Base-by-base conservation (phyloP, 371 early-diverging fungal species). In the Rhizopus microsporus region DNA sequence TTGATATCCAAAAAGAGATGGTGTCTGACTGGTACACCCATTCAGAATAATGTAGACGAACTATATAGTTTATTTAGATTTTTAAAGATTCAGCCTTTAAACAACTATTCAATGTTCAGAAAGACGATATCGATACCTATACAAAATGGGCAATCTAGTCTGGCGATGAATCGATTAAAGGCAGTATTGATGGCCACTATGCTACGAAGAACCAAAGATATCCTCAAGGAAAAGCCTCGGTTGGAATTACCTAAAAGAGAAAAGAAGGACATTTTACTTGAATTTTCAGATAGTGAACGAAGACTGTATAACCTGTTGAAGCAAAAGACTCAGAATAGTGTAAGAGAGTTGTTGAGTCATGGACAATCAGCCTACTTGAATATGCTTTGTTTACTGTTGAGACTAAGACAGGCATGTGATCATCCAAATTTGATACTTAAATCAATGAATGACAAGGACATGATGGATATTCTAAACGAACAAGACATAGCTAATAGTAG, bases 21-120 rank as follows among this genome's bases (percentile, higher is more conserved):
- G 90, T 90, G 94, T 50, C 71, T 97, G 39, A 93, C 94, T 5
- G 97, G 96, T 50, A 93, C 88, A 12, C 84, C 85, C 9, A 70
- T 75, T 29, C 93, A 94, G 69, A 98, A 98, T 77, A 88, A 83
- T 50, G 72, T 95, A 16, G 89, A 89, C 32, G 98, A 98, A 66
- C 67, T 96, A 13, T 94, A 81, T 72, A 88, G 93, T 17, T 71
- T 93, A 5, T 62, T 97, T 2, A 82, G 87, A 32, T 97, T 96
- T 61, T 78, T 97, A 13, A 81, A 80, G 29, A 80, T 88, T 23
- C 73, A 81, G 38, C 91, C 92, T 1, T 75, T 86, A 39, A 69
- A 71, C 46, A 77, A 84, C 48, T 78, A 73, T 63, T 33, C 58
- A 4, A 63, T 69, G 9, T 88, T 89, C 73, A 73, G 73, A 37